phyloP scores from a whole-genome alignment of 2,329 filamentous ascomycete genomes.

The Coccinonectria pachysandricola region DNA sequence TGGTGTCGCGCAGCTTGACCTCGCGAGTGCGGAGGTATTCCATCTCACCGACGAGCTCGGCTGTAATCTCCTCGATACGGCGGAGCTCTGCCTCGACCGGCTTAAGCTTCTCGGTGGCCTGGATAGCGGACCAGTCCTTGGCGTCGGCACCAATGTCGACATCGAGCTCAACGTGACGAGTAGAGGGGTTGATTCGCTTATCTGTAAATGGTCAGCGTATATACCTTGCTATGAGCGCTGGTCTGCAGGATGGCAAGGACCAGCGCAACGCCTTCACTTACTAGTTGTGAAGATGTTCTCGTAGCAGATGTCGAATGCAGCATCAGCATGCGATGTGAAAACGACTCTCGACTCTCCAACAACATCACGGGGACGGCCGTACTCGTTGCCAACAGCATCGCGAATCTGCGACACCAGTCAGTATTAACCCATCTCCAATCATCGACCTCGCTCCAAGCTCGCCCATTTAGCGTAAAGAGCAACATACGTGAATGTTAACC shows the following conservation, averaged over 20 bases:
- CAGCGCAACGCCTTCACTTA: too few relatives aligned
- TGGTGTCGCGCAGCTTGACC: conserved; percentile 94
- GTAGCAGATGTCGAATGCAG: conserved; percentile 93
- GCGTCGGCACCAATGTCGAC: conserved; percentile 95
- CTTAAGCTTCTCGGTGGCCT: conserved; percentile 95
- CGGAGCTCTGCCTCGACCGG: conserved; percentile 91
- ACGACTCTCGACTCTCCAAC: conserved; percentile 86
- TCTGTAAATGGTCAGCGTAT: conserved; percentile 10
- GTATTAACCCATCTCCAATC: conserved; percentile 3
- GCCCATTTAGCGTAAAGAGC: too few relatives aligned
- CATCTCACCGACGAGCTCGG: conserved; percentile 88
- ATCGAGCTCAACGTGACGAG: conserved; percentile 77
- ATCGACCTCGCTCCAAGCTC: background rate
- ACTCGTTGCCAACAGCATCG: conserved; percentile 92
- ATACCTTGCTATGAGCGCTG: background rate
- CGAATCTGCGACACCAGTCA: conserved; percentile 55
- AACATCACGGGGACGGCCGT: conserved; percentile 82
- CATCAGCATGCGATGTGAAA: conserved; percentile 86
- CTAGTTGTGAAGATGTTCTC: conserved; percentile 67
- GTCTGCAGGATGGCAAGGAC: too few relatives aligned
- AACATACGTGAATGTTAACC: conserved; percentile 86
- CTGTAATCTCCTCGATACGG: conserved; percentile 81
- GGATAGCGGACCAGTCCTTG: conserved; percentile 95
- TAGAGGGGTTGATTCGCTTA: conserved; percentile 29
- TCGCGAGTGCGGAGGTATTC: conserved; percentile 84